Percentiles rank a stretch among this genome's conserved stretches.
Conservation (phyloP, 2,329 filamentous ascomycete genomes). For the Penicillium sp. region DNA sequence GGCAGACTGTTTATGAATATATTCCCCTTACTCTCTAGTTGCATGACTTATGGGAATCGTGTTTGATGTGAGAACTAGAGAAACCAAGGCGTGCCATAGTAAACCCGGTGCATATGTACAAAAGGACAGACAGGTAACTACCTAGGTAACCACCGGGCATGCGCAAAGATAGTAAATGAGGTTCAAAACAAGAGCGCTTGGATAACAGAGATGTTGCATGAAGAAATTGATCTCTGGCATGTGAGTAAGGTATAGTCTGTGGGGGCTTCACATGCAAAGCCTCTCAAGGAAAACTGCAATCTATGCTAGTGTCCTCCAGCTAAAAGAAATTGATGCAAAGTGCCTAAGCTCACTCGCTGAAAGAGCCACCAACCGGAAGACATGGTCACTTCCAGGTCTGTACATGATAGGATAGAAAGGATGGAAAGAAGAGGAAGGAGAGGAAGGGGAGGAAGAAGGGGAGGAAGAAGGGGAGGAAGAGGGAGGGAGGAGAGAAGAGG, state of each 20-base stretch:
- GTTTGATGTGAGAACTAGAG: neutral
- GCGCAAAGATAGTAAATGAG: neutral
- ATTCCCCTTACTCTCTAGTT: conserved; percentile 6
- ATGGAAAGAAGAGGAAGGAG: conserved; percentile 1
- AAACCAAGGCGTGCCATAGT: neutral
- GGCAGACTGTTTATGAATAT: conserved; percentile 22
- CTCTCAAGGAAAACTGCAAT: conserved; percentile 10
- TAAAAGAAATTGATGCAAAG: conserved; percentile 14
- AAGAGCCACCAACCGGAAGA: conserved; percentile 10
- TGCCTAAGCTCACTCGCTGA: conserved; percentile 15
- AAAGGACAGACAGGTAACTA: neutral
- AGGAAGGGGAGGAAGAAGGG: neutral
- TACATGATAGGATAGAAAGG: conserved; percentile 11
- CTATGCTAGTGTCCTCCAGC: conserved; percentile 14
- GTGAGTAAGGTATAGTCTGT: conserved; percentile 13
- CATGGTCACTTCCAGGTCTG: conserved; percentile 14
- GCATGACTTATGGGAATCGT: too few species aligned
- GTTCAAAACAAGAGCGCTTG: conserved; percentile 2
- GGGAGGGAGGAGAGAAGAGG: neutral
- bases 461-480: neutral
- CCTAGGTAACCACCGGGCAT: neutral
- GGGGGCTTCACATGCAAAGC: conserved; percentile 19
- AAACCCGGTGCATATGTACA: neutral
- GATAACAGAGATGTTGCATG: neutral
- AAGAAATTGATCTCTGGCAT: conserved; percentile 4